phyloP scores from a whole-genome alignment of 2,329 filamentous ascomycete genomes.

The Monilinia fructicola region DNA sequence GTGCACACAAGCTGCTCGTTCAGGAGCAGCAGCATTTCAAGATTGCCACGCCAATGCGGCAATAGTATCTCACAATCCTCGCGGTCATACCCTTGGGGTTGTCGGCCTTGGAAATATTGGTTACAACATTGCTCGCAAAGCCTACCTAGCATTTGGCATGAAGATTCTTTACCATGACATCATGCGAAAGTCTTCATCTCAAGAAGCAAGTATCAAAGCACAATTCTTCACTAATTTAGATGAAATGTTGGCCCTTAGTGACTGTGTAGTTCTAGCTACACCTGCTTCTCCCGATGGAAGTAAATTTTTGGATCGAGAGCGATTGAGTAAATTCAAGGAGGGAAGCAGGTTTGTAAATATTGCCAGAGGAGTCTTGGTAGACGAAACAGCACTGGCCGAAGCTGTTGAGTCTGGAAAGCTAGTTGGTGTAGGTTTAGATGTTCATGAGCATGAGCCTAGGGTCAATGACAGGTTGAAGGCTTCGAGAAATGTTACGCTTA shows the following conservation, averaged over 20 bases:
- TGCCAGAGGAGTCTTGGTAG: slow-evolving; percentile 62
- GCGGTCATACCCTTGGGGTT: slow-evolving; percentile 60
- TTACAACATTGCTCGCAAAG: slow-evolving; percentile 60
- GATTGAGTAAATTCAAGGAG: slow-evolving; percentile 52
- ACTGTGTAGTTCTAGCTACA: slow-evolving; percentile 63
- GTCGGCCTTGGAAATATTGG: slow-evolving; percentile 70
- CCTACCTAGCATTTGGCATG: slow-evolving; percentile 62
- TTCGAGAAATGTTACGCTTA: slow-evolving; percentile 49
- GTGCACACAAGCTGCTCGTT: slow-evolving; percentile 37
- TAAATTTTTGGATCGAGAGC: slow-evolving; percentile 49
- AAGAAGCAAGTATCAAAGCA: slow-evolving; percentile 48
- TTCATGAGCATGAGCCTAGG: slow-evolving; percentile 59
- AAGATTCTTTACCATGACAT: slow-evolving; percentile 63
- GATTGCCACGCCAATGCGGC: slow-evolving; percentile 62
- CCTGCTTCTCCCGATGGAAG: slow-evolving; percentile 51
- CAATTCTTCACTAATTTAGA: slow-evolving; percentile 53
- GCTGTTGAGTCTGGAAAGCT: slow-evolving; percentile 56
- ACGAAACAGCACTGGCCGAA: slow-evolving; percentile 61
- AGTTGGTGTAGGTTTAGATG: slow-evolving; percentile 59
- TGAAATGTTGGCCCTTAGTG: slow-evolving; percentile 51
- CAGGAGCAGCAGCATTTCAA: slow-evolving; percentile 45
- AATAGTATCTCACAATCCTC: slow-evolving; percentile 61
- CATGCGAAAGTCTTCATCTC: slow-evolving; percentile 43
- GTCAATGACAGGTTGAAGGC: slow-evolving; percentile 37
- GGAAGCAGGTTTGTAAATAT: slow-evolving; percentile 65